These are phyloP conservation scores for Fomitopsis pulvina DNA, from an alignment of 768 basidiomycete species.

Conservation along the genomic window DNA sequence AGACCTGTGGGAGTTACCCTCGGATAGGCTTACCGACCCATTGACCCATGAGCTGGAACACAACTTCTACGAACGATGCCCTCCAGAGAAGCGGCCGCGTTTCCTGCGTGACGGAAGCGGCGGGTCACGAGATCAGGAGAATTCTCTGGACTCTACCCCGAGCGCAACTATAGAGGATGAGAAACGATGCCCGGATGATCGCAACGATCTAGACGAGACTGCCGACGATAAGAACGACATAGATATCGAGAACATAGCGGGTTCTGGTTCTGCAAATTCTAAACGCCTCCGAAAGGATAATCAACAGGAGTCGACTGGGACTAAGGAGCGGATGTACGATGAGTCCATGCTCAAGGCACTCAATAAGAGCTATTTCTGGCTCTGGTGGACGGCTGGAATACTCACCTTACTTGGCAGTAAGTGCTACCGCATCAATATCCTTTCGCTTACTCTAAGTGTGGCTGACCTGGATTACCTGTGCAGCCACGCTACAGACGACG, in stretches of 20 bases:
- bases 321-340: constrained; percentile 29
- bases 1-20: constrained; percentile 53
- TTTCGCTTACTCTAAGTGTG: background rate
- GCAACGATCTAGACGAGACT: background rate
- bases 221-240: constrained; percentile 8
- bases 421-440: background rate
- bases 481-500: constrained; percentile 44
- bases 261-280: background rate
- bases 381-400: constrained; percentile 42
- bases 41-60: constrained; percentile 38
- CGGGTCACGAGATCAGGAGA: background rate
- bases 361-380: constrained; percentile 36
- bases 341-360: constrained; percentile 45
- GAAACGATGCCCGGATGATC: background rate
- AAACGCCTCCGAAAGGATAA: background rate
- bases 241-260: constrained; percentile 7
- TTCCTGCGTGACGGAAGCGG: constrained; percentile 6
- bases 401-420: constrained; percentile 36
- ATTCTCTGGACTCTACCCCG: background rate
- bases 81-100: constrained; percentile 39
- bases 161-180: background rate
- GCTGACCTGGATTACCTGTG: background rate
- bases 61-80: constrained; percentile 44
- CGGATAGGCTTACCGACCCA: constrained; percentile 27
- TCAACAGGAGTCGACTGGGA: constrained; percentile 1